Base-by-base conservation (phyloP, 1,284 basidiomycete species). In the Jaminaea rosea region DNA sequence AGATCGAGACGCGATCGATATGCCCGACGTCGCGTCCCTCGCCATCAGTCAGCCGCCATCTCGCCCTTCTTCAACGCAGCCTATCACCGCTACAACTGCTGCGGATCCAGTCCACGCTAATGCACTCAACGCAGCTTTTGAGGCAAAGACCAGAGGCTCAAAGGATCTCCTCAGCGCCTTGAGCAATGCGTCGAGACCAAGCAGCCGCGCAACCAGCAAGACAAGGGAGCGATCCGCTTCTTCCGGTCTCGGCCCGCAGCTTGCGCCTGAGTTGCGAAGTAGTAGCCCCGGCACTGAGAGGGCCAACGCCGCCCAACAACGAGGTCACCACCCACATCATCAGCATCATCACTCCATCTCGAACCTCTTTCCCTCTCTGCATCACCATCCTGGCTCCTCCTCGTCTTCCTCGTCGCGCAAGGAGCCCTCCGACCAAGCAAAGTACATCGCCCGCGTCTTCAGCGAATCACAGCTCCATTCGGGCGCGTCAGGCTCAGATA, bases 271-370 rank as follows among this genome's bases (percentile, higher is more conserved):
- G 39, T 23, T n/a, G n/a, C 17, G 39, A 42, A 42, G 7, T 11
- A 42, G 24, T 11, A 42, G 39, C 19, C 39, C 39, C 4, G 39
- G 39, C 39, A 9, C 13, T n/a, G 39, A 42, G 3, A 42, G 23
- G 21, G n/a, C n/a, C n/a, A n/a, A n/a, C n/a, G n/a, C n/a, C n/a
- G n/a, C n/a, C n/a, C n/a, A n/a, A n/a, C 50, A 73, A 73, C 47
- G 70, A 73, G 42, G 65, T 73, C 44, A 65, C 72, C 50, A 65
- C 72, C 34, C 60, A 72, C 55, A 57, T 71, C 50, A 73, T 73
- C 46, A 69, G 69, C 36, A 50, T 66, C 50, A 71, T 71, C 54
- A n/a, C n/a, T n/a, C n/a, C n/a, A n/a, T n/a, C n/a, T n/a, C n/a
- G n/a, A n/a, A n/a, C n/a, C n/a, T n/a, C n/a, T n/a, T n/a, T n/a